These are phyloP conservation scores for Sugiyamaella neomexicana DNA, from an alignment of 1,139 yeast species.

Conservation along the genomic window DNA sequence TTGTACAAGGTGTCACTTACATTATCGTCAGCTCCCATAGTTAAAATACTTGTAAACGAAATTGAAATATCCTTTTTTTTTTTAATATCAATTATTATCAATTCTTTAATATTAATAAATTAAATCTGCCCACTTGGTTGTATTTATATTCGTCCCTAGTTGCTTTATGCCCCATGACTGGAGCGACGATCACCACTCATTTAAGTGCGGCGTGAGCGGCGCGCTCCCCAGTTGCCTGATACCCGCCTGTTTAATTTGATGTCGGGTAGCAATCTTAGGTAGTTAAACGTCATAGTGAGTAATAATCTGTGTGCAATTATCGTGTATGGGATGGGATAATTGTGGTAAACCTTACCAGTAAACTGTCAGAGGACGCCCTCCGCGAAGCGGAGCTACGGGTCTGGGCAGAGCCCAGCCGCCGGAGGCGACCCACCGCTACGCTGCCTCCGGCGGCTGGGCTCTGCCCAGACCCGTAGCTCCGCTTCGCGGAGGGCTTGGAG, in stretches of 20 bases:
- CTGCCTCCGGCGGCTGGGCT: too few species aligned
- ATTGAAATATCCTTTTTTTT: neutral
- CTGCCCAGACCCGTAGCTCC: too few species aligned
- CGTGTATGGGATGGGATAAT: too few species aligned
- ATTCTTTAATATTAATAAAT: neutral
- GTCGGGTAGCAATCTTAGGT: neutral
- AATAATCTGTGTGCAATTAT: too few species aligned
- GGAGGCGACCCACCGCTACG: too few species aligned
- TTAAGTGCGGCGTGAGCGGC: conserved; percentile 1
- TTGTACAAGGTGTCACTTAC: too few species aligned
- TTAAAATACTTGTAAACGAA: neutral
- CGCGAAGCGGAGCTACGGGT: too few species aligned
- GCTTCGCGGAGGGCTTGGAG: too few species aligned
- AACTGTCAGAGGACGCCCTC: too few species aligned
- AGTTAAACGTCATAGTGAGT: neutral
- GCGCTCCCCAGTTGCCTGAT: neutral
- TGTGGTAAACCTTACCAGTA: too few species aligned
- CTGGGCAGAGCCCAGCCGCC: too few species aligned
- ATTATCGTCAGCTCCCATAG: neutral
- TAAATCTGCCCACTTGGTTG: neutral
- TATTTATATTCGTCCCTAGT: neutral
- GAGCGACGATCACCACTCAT: conserved; percentile 1
- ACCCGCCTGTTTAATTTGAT: neutral
- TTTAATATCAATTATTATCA: too few species aligned
- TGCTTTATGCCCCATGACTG: conserved; percentile 8